Evolutionary conservation across 2,329 filamentous ascomycete genomes (phyloP).

Genomic region (Colletotrichum paranaense): DNA sequence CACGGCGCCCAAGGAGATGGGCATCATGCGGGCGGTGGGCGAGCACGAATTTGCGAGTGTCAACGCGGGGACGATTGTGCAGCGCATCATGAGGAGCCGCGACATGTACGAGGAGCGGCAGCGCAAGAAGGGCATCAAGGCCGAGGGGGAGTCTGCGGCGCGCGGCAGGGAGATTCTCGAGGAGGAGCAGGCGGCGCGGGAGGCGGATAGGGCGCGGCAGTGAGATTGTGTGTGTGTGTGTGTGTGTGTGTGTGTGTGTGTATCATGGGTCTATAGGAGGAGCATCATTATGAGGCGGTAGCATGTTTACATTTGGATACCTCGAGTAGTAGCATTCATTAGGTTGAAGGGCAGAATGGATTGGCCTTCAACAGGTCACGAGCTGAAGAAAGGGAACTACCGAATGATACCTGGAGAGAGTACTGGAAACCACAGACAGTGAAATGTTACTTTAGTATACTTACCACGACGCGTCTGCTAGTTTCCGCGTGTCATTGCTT

Average conservation of each 20-base stretch:
- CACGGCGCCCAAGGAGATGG: slow-evolving; percentile 80
- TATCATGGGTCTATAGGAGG: not conserved
- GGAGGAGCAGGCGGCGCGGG: slow-evolving; percentile 64
- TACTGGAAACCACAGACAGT: not conserved
- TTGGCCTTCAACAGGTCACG: slow-evolving; percentile 35
- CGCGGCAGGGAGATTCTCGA: slow-evolving; percentile 72
- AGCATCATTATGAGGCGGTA: not conserved
- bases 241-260: not conserved
- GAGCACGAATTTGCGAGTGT: slow-evolving; percentile 85
- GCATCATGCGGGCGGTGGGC: slow-evolving; percentile 84
- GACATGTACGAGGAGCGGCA: slow-evolving; percentile 93
- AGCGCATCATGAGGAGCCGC: slow-evolving; percentile 87
- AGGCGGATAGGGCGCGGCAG: slow-evolving; percentile 49
- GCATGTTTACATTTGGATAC: slow-evolving; percentile 20
- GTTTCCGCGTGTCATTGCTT: not conserved
- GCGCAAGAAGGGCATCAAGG: slow-evolving; percentile 89
- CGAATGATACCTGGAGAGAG: not conserved
- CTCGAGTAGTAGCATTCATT: not conserved
- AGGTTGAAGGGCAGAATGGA: not conserved
- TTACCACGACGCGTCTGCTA: not conserved
- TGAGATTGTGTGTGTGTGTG: not conserved
- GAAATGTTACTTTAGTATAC: no score
- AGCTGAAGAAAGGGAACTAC: not conserved
- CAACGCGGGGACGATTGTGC: slow-evolving; percentile 92
- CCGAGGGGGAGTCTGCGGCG: slow-evolving; percentile 76